A percentile compares a stretch with the other conserved stretches of the same genome.
Conservation (phyloP, 495 filamentous ascomycete species). For the Neurospora discreta region DNA sequence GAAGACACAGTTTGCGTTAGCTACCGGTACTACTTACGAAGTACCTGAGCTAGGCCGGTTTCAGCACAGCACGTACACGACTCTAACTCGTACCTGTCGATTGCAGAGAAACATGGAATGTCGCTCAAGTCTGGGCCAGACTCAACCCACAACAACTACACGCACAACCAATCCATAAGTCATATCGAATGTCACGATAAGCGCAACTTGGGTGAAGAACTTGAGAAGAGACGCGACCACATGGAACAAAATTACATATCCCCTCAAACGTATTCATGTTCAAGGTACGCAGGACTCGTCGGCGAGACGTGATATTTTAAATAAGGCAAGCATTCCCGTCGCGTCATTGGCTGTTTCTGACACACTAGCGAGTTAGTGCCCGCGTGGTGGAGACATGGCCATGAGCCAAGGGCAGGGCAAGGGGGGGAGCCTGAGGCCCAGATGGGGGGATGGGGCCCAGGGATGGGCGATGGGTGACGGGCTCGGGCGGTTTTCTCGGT, state of each 20-base stretch:
- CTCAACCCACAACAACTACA: background rate
- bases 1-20: background rate
- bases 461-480: background rate
- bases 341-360: background rate
- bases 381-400: background rate
- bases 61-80: background rate
- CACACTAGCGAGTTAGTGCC: background rate
- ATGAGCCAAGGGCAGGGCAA: background rate
- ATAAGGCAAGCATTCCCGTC: background rate
- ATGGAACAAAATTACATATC: background rate
- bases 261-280: background rate
- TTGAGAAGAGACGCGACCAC: background rate
- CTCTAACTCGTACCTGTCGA: background rate
- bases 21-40: background rate
- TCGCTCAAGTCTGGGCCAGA: background rate
- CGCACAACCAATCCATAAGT: background rate
- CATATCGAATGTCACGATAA: background rate
- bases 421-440: background rate
- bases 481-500: background rate
- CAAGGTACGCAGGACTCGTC: background rate
- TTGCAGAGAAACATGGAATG: background rate
- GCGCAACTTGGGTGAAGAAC: background rate
- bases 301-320: background rate
- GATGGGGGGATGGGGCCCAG: background rate
- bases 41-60: background rate